Conservation (phyloP, 116 monocot genomes). For the Phalaenopsis hybrid region DNA sequence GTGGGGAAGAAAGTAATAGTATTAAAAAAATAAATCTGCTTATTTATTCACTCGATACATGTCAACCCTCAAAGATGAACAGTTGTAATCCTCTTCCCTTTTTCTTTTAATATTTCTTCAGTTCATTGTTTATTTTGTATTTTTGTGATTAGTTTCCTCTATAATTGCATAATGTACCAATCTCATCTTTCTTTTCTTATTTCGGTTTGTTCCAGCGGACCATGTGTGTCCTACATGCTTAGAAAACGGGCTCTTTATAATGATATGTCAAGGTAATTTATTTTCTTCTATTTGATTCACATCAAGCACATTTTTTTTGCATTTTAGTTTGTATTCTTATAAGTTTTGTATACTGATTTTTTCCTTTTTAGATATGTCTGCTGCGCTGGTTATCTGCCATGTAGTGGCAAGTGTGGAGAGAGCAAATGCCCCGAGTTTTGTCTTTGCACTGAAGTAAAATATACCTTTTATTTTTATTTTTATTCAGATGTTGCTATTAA, state of each 20-base stretch:
- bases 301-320: background rate
- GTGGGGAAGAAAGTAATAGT: no score
- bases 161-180: background rate
- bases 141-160: background rate
- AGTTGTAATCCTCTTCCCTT: background rate
- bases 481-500: background rate
- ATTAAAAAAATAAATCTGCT: background rate
- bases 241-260: constrained; percentile 97
- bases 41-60: background rate
- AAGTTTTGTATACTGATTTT: background rate
- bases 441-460: constrained; percentile 81
- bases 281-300: background rate
- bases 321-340: background rate
- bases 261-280: constrained; percentile 97
- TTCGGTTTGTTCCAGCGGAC: constrained; percentile 40
- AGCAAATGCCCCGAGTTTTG: constrained; percentile 86
- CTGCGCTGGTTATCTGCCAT: constrained; percentile 96
- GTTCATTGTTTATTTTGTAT: background rate
- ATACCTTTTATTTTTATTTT: background rate
- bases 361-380: constrained; percentile 64
- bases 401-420: constrained; percentile 92
- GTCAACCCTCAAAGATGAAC: background rate
- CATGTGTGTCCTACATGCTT: constrained; percentile 92
- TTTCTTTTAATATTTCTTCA: background rate
- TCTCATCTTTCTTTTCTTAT: background rate